phyloP scores from a whole-genome alignment of 2,329 filamentous ascomycete species.

The Penicillium capsulatum region DNA sequence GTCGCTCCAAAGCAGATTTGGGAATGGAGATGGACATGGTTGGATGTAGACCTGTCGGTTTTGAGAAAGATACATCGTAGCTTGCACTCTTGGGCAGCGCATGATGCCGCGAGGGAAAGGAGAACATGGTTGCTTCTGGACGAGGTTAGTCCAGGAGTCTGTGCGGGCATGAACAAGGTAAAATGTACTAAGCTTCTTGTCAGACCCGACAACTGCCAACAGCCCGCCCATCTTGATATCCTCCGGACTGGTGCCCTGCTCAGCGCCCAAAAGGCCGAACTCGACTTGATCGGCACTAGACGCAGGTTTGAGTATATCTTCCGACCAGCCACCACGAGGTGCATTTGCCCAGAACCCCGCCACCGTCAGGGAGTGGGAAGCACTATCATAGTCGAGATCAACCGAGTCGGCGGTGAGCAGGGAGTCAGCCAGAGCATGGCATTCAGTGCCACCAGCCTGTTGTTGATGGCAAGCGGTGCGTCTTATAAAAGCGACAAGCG shows the following conservation, averaged over 20 bases:
- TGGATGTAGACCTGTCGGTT: conserved; percentile 78
- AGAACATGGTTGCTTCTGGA: conserved; percentile 70
- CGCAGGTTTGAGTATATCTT: conserved; percentile 35
- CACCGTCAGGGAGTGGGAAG: conserved; percentile 61
- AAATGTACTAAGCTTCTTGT: conserved; percentile 58
- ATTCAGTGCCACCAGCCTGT: conserved; percentile 43
- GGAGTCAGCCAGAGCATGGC: conserved; percentile 46
- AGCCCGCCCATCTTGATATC: conserved; percentile 76
- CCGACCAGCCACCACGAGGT: conserved; percentile 44
- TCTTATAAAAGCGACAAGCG: conserved; percentile 53
- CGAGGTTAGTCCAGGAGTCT: conserved; percentile 6
- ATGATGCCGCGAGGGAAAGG: conserved; percentile 76
- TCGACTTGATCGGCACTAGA: conserved; percentile 58
- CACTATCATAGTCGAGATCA: conserved; percentile 73
- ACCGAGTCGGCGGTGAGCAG: conserved; percentile 58
- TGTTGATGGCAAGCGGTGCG: conserved; percentile 49
- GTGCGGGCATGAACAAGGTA: background rate
- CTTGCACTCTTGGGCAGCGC: conserved; percentile 46
- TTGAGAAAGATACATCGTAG: conserved; percentile 62
- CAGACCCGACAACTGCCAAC: conserved; percentile 71
- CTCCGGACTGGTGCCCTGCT: conserved; percentile 57
- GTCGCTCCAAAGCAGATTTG: conserved; percentile 46
- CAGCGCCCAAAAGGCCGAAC: conserved; percentile 70
- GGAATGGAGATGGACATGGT: conserved; percentile 66
- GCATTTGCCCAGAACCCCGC: conserved; percentile 58